Conservation (phyloP, 1,139 yeast species). For the Kodamaea anthophila region DNA sequence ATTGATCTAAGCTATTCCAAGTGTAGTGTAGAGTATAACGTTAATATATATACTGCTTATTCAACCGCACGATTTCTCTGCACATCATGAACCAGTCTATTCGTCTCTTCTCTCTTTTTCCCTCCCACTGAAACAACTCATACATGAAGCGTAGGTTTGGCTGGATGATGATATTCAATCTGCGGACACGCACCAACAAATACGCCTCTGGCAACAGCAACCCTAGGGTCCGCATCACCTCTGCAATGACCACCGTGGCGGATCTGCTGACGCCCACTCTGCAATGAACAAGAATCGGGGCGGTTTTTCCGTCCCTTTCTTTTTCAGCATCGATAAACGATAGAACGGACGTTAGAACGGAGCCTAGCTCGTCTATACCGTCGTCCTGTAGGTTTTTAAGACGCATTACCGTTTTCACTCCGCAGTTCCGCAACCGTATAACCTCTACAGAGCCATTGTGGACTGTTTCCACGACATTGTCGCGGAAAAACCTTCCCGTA, state of each 20-base stretch:
- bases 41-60: slow-evolving; percentile 48
- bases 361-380: slow-evolving; percentile 39
- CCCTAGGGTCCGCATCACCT: slow-evolving; percentile 37
- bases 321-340: slow-evolving; percentile 33
- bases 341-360: slow-evolving; percentile 31
- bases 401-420: slow-evolving; percentile 34
- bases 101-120: slow-evolving; percentile 39
- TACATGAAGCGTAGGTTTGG: slow-evolving; percentile 46
- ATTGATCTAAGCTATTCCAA: too few species aligned
- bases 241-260: slow-evolving; percentile 46
- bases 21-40: too few species aligned
- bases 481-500: slow-evolving; percentile 24
- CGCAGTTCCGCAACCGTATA: slow-evolving; percentile 9
- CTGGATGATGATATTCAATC: slow-evolving; percentile 44
- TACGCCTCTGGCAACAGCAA: slow-evolving; percentile 38
- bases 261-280: slow-evolving; percentile 48
- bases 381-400: slow-evolving; percentile 44
- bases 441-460: slow-evolving; percentile 31
- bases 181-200: slow-evolving; percentile 39
- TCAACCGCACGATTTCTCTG: slow-evolving; percentile 73
- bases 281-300: slow-evolving; percentile 41
- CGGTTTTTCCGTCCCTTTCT: slow-evolving; percentile 26
- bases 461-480: slow-evolving; percentile 23
- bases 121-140: slow-evolving; percentile 41
- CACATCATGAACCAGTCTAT: slow-evolving; percentile 92